phyloP scores from a whole-genome alignment of 169 alveolate genomes.

The Babesia sp. region DNA sequence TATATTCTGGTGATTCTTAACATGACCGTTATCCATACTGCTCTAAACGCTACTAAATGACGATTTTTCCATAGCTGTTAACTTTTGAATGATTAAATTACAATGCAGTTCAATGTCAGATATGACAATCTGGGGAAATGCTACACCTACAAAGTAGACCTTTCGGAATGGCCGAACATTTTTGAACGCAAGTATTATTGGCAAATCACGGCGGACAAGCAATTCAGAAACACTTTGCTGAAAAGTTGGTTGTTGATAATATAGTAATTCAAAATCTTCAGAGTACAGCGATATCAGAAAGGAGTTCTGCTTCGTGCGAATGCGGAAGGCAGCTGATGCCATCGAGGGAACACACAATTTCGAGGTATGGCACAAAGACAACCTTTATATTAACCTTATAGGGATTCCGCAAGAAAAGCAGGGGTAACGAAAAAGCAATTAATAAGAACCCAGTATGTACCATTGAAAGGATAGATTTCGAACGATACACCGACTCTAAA shows the following conservation, averaged over 20 bases:
- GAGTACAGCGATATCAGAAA: slow-evolving; percentile 37
- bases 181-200: slow-evolving; percentile 74
- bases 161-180: slow-evolving; percentile 61
- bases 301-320: slow-evolving; percentile 40
- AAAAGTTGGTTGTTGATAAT: slow-evolving; percentile 10
- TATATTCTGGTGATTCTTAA: too few relatives aligned
- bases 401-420: slow-evolving; percentile 54
- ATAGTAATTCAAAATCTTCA: neutral
- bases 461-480: slow-evolving; percentile 40
- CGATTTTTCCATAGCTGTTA: too few relatives aligned
- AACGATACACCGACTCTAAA: slow-evolving; percentile 11
- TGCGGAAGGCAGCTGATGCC: slow-evolving; percentile 43
- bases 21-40: too few relatives aligned
- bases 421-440: slow-evolving; percentile 56
- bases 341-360: slow-evolving; percentile 63
- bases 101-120: slow-evolving; percentile 63
- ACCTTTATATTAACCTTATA: neutral
- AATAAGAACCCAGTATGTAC: slow-evolving; percentile 59
- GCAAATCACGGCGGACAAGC: slow-evolving; percentile 70
- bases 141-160: slow-evolving; percentile 70
- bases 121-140: slow-evolving; percentile 73
- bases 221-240: slow-evolving; percentile 54
- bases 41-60: too few relatives aligned
- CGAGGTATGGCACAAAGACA: slow-evolving; percentile 15
- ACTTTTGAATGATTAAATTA: too few relatives aligned